A percentile compares a stretch with the other conserved stretches of the same genome.
phyloP scores from a whole-genome alignment of 768 basidiomycete species.

The Auricularia cornea region DNA sequence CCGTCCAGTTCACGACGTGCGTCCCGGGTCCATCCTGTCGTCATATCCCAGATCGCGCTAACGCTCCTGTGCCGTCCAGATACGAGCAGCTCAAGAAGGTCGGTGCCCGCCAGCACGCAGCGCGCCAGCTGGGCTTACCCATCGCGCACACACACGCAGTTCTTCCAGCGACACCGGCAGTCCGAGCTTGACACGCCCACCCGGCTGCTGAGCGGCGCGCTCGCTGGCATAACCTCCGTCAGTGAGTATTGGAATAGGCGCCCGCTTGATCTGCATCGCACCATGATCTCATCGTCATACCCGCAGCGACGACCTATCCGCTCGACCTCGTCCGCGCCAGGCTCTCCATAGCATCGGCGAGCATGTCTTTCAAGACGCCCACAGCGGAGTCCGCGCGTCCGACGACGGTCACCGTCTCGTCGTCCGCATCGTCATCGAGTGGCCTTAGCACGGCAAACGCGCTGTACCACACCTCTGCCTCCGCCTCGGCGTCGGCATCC shows the following conservation, averaged over 20 bases:
- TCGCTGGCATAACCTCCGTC: conserved; percentile 92
- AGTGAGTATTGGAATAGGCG: conserved; percentile 42
- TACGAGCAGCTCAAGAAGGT: conserved; percentile 91
- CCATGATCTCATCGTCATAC: conserved; percentile 6
- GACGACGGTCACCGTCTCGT: conserved; percentile 19
- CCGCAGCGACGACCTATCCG: conserved; percentile 75
- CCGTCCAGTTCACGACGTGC: conserved; percentile 32
- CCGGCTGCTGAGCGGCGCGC: conserved; percentile 74
- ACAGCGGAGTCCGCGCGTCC: conserved; percentile 14
- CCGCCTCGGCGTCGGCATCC: conserved; percentile 21
- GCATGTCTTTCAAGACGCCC: conserved; percentile 36
- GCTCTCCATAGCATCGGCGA: conserved; percentile 89
- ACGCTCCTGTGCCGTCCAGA: conserved; percentile 39
- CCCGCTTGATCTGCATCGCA: conserved; percentile 1
- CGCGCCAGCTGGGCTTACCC: neutral
- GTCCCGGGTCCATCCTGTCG: conserved; percentile 3
- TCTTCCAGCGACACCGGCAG: conserved; percentile 62
- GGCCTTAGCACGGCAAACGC: conserved; percentile 6
- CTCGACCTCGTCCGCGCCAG: conserved; percentile 89
- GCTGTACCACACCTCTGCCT: conserved; percentile 13
- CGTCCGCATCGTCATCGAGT: conserved; percentile 3
- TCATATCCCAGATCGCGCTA: too few species aligned
- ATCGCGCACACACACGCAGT: conserved; percentile 26
- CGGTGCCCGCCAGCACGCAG: conserved; percentile 9
- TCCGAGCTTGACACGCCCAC: conserved; percentile 82